A percentile compares a stretch with the other conserved stretches of the same genome.
Conservation (phyloP, 495 filamentous ascomycete genomes). For the Aspergillus diversus region DNA sequence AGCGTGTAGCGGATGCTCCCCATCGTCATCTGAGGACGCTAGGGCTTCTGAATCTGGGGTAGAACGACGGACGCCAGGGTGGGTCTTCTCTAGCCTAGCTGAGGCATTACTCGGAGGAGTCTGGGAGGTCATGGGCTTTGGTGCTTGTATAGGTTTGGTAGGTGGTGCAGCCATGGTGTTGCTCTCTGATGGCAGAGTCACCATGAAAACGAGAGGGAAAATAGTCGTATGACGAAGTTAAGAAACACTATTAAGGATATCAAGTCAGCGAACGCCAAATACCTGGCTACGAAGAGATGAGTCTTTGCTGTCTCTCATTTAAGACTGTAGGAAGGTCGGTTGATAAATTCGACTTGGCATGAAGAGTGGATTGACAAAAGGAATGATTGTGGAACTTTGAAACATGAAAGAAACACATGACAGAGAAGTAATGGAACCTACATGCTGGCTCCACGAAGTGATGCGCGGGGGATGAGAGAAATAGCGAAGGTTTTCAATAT, state of each 20-base stretch:
- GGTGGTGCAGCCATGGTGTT: slow-evolving; percentile 39
- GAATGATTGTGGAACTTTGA: neutral
- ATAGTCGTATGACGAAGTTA: neutral
- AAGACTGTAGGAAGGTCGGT: neutral
- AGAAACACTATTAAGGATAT: neutral
- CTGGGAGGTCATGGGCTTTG: slow-evolving; percentile 33
- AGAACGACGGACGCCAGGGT: slow-evolving; percentile 67
- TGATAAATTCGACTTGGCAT: neutral
- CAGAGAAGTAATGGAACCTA: neutral
- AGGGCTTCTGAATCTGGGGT: slow-evolving; percentile 93
- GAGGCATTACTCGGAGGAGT: slow-evolving; percentile 53
- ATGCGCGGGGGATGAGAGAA: neutral
- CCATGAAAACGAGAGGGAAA: neutral
- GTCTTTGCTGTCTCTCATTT: neutral
- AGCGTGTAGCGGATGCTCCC: slow-evolving; percentile 50
- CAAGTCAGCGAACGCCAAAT: slow-evolving; percentile 1
- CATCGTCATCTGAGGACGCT: slow-evolving; percentile 90
- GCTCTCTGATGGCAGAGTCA: slow-evolving; percentile 16
- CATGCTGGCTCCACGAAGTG: neutral
- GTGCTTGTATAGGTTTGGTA: slow-evolving; percentile 28
- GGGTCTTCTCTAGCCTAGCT: slow-evolving; percentile 72
- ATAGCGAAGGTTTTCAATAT: slow-evolving; percentile 4
- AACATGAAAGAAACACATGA: neutral
- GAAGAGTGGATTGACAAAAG: neutral
- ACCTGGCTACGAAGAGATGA: neutral